Conservation (phyloP, 2,329 filamentous ascomycete species). For the Trichoderma arundinaceum region DNA sequence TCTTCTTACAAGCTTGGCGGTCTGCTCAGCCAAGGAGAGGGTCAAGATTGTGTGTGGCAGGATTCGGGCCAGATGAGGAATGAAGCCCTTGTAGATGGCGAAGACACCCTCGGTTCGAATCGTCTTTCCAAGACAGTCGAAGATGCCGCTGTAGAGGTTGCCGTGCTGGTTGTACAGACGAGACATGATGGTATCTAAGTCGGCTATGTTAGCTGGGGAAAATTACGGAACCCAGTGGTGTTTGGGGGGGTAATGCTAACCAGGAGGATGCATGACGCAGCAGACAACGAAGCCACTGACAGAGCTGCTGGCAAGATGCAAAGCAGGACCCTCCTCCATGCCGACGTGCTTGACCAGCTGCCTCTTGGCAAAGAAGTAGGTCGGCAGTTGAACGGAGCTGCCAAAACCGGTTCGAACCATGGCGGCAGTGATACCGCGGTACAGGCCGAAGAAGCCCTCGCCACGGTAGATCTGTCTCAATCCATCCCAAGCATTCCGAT, state of each 20-base stretch:
- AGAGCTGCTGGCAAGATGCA: constrained; percentile 88
- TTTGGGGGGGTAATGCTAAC: constrained; percentile 55
- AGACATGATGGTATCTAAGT: constrained; percentile 91
- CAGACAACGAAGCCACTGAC: constrained; percentile 95
- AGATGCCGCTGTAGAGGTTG: constrained; percentile 91
- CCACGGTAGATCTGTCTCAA: constrained; percentile 75
- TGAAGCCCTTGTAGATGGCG: constrained; percentile 97
- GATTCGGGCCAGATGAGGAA: constrained; percentile 92
- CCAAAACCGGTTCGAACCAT: constrained; percentile 97
- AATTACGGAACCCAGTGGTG: too few relatives aligned
- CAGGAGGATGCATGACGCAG: constrained; percentile 96
- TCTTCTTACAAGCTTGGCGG: constrained; percentile 86
- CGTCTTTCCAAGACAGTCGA: constrained; percentile 91
- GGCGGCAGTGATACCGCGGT: constrained; percentile 87
- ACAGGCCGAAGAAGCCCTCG: constrained; percentile 82
- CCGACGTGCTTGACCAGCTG: constrained; percentile 79
- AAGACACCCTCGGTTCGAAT: constrained; percentile 88
- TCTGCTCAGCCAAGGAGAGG: constrained; percentile 92
- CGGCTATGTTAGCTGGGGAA: constrained; percentile 29
- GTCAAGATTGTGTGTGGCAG: constrained; percentile 95
- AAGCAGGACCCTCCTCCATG: constrained; percentile 86
- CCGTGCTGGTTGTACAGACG: constrained; percentile 99
- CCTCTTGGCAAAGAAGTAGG: constrained; percentile 97
- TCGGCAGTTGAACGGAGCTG: constrained; percentile 93
- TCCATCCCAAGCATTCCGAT: constrained; percentile 84